phyloP scores from a whole-genome alignment of 1,284 basidiomycete species.

The Trichosporon coremiiforme region DNA sequence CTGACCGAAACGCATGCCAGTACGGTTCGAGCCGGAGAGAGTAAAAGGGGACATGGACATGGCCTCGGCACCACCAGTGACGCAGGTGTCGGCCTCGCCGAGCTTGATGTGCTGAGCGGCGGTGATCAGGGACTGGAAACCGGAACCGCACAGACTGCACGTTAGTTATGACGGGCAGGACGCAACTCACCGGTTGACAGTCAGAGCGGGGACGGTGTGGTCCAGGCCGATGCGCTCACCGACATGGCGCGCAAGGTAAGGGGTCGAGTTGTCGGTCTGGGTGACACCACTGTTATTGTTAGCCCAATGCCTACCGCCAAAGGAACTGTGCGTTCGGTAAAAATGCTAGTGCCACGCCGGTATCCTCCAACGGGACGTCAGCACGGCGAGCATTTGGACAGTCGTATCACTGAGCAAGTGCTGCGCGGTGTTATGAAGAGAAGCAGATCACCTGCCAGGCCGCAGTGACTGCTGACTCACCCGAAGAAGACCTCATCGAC shows the following conservation, averaged over 20 bases:
- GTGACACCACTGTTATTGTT: constrained; percentile 51
- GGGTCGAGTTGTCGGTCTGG: constrained; percentile 59
- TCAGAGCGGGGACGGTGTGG: constrained; percentile 60
- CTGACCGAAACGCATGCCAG: constrained; percentile 54
- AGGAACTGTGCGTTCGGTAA: not conserved
- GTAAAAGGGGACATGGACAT: constrained; percentile 62
- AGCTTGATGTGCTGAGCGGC: constrained; percentile 61
- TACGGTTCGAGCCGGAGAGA: constrained; percentile 56
- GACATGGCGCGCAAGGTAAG: constrained; percentile 62
- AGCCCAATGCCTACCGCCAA: not conserved
- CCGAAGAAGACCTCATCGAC: constrained; percentile 60
- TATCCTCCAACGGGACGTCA: not conserved
- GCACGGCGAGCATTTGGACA: no score
- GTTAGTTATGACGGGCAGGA: not conserved
- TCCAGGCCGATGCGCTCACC: constrained; percentile 61
- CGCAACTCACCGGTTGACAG: constrained; percentile 58
- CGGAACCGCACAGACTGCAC: constrained; percentile 60
- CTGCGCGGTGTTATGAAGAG: no score
- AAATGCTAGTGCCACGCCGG: not conserved
- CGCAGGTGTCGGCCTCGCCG: constrained; percentile 60
- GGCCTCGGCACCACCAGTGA: constrained; percentile 62
- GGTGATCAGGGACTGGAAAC: constrained; percentile 62
- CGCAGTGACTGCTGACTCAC: constrained; percentile 40
- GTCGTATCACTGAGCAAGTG: no score
- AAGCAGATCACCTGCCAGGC: no score